These are phyloP conservation scores for Marasmius fiardii DNA, from an alignment of 1,284 basidiomycete species.

Conservation along the genomic window DNA sequence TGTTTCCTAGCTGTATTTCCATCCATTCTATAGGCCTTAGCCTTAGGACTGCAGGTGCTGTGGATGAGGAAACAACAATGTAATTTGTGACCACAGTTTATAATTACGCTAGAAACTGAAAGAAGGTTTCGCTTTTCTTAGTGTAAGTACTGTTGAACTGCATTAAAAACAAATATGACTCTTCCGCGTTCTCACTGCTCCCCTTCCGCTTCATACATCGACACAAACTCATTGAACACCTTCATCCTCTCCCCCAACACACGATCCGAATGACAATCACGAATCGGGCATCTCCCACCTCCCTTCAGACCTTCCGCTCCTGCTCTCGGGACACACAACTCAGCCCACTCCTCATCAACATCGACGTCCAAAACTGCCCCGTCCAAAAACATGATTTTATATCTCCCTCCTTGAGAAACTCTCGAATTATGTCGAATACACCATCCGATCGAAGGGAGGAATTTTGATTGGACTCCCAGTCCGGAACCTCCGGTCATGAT, in stretches of 20 bases:
- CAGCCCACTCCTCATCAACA: conserved; percentile 38
- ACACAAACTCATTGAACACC: conserved; percentile 38
- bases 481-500: not conserved
- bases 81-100: too few relatives aligned
- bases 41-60: too few relatives aligned
- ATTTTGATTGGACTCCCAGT: conserved; percentile 25
- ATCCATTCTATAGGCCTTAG: too few relatives aligned
- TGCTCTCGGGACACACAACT: conserved; percentile 25
- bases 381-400: conserved; percentile 46
- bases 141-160: too few relatives aligned
- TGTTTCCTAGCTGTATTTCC: too few relatives aligned
- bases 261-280: conserved; percentile 29
- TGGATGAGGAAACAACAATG: too few relatives aligned
- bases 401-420: conserved; percentile 34
- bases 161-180: not conserved
- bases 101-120: too few relatives aligned
- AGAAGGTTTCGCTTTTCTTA: too few relatives aligned
- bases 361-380: conserved; percentile 39
- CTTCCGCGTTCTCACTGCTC: too few relatives aligned
- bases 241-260: conserved; percentile 38
- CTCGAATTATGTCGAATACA: conserved; percentile 35
- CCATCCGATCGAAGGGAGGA: conserved; percentile 40
- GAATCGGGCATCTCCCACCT: conserved; percentile 28
- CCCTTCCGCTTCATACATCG: conserved; percentile 38
- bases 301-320: not conserved